Conservation (phyloP, 1,284 basidiomycete species). For the Mycosarcoma maydis region DNA sequence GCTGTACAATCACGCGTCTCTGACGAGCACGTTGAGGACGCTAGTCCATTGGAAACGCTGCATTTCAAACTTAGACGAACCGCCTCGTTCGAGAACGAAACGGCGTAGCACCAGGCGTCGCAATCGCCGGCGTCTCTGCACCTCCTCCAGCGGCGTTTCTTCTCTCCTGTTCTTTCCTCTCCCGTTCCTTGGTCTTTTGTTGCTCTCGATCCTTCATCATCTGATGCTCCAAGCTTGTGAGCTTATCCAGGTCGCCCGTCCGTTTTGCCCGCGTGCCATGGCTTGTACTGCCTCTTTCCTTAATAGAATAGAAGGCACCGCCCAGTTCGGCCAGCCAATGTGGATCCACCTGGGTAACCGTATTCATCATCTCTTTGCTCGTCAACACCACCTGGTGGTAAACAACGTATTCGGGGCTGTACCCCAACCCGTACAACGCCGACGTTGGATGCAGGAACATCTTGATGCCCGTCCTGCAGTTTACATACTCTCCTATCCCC, state of each 20-base stretch:
- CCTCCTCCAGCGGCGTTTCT: conserved; percentile 9
- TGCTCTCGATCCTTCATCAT: conserved; percentile 55
- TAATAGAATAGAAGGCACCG: conserved; percentile 92
- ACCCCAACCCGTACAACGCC: conserved; percentile 94
- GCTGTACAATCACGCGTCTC: too few relatives aligned
- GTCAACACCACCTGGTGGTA: conserved; percentile 79
- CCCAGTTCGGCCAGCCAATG: conserved; percentile 69
- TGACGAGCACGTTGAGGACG: too few relatives aligned
- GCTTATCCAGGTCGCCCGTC: conserved; percentile 87
- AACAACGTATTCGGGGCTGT: conserved; percentile 94
- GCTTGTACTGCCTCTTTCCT: conserved; percentile 77
- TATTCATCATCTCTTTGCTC: conserved; percentile 58
- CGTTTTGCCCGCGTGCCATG: conserved; percentile 73
- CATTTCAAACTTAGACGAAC: conserved; percentile 1
- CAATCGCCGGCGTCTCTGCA: conserved; percentile 26
- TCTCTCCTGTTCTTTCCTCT: conserved; percentile 10
- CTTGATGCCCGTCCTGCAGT: conserved; percentile 85
- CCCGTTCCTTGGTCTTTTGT: conserved; percentile 17
- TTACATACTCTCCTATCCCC: conserved; percentile 98
- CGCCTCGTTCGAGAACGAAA: conserved; percentile 16
- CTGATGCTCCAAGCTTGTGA: conserved; percentile 79
- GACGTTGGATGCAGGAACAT: conserved; percentile 95
- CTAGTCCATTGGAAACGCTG: too few relatives aligned
- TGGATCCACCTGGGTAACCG: conserved; percentile 65
- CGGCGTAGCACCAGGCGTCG: conserved; percentile 39